Evolutionary conservation across 805 yeast species (phyloP), one percentile per base, ranked within the genome.

Genomic region (Hyphopichia homilentoma): DNA sequence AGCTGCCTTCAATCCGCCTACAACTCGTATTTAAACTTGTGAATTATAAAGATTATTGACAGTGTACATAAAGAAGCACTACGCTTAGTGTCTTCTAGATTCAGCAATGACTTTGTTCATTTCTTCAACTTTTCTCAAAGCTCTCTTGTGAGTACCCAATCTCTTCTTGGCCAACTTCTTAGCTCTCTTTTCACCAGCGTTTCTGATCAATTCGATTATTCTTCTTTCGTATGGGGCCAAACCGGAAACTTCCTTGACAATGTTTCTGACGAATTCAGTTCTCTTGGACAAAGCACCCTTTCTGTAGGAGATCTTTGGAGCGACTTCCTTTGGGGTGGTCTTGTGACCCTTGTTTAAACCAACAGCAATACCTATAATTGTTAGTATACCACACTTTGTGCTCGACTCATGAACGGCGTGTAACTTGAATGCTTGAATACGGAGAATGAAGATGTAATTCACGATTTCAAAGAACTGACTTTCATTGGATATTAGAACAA

Each of bases 101-200:
- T 89, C 95, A 69, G 95, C 84, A 73, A 90, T 90, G 79, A 90
- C 79, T 69, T 76, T 72, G 83, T 77, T 86, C 89, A 94, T 84
- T 76, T 89, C 96, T 77, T 93, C 99, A 69, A 93, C 95, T 89
- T 93, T 93, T 71, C 87, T 93, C 85, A 87, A 86, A 63, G 97
- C 97, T 81, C 99, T 94, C 79, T 81, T 82, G 84, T 90, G 95
- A 61, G 98, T 87, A 77, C 99, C 99, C 68, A 93, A 86, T 86
- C 93, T 90, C 95, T 86, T 93, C 93, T 93, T 93, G 55, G 97
- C 97, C 68, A 93, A 88, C 88, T 93, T 93, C 87, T 93, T 86
- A 57, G 99, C 98, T 81, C 97, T 93, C 95, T 93, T 93, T 79
- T 93, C 99, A 82, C 96, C 96, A 70, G 96, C 89, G 79, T 94